phyloP scores from a whole-genome alignment of 2,329 filamentous ascomycete species.

The Fusarium paranaense region DNA sequence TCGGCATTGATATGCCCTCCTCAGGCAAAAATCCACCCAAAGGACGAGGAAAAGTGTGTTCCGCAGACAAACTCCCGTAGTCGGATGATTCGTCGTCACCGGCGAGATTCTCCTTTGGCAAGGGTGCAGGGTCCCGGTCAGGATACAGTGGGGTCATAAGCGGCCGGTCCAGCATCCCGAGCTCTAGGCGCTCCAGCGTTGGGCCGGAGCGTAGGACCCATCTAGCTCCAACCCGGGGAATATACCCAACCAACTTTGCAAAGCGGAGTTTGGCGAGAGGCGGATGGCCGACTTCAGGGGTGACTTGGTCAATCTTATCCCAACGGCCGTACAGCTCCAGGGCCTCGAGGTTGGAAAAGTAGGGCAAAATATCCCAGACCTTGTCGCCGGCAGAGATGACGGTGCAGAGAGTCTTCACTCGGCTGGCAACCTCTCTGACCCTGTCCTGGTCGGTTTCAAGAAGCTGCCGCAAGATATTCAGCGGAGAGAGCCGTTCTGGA shows the following conservation, averaged over 20 bases:
- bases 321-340: slow-evolving; percentile 18
- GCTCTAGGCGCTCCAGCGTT: slow-evolving; percentile 22
- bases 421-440: background rate
- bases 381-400: background rate
- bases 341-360: slow-evolving; percentile 16
- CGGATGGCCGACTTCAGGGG: fast-evolving
- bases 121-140: background rate
- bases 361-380: slow-evolving; percentile 26
- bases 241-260: slow-evolving; percentile 16
- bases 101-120: slow-evolving; percentile 3
- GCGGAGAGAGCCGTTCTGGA: too few relatives aligned
- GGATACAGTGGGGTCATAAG: background rate
- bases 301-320: fast-evolving
- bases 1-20: background rate
- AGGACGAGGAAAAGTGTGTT: background rate
- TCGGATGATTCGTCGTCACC: background rate
- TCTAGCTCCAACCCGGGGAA: slow-evolving; percentile 10
- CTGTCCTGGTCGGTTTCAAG: background rate
- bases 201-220: slow-evolving; percentile 12
- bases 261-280: slow-evolving; percentile 10
- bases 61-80: too few relatives aligned
- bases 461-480: background rate
- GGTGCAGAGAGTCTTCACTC: slow-evolving; percentile 12
- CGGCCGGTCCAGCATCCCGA: slow-evolving; percentile 25
- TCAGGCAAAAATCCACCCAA: background rate